Base-by-base conservation (phyloP, 75 land plant species). In the Pseudotsuga menziesii region DNA sequence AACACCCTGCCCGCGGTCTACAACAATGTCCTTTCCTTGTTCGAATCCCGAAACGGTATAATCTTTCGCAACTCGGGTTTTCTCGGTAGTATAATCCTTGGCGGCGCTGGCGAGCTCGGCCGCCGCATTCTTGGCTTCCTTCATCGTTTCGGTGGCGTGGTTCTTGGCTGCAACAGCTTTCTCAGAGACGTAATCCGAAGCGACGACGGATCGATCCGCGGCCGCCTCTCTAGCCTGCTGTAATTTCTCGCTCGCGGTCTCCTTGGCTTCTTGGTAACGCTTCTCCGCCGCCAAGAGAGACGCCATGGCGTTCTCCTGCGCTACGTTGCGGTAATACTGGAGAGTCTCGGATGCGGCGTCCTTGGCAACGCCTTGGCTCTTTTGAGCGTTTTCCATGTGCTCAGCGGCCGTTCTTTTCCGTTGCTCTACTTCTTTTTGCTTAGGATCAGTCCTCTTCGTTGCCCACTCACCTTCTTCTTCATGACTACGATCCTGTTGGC, bases 301-400 rank as follows among this genome's bases (percentile, higher is more conserved):
- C 72, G 52, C 72, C 72, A 69, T 69, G 2, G 72, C 52, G 52
- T 69, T 69, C 52, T 69, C 72, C 48, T 69, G 72, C 11, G 72
- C 52, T 69, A 41, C 48, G 13, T 12, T 44, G 52, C 72, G 72
- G 39, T 69, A 69, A 35, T 39, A 23, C 12, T 69, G 72, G 3
- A 69, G 12, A 4, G 72, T 69, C 25, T 69, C 48, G n/a, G n/a
- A 20, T 0, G 39, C 20, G 9, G 23, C 20, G 0, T 69, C 72
- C 72, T 5, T 19, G 8, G 72, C 48, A 22, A n/a, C 44, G 41
- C 23, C 72, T 69, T 69, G 72, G 22, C 9, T 69, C 11, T 6
- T 22, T 20, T 39, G 20, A 1, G 72, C 72, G 19, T 69, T 44
- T n/a, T 69, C 48, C 72, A 2, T 20, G 44, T 69, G 23, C 72